These are phyloP conservation scores for Mucor saturninus DNA, from an alignment of 371 early-diverging fungal genomes.

Conservation along the genomic window DNA sequence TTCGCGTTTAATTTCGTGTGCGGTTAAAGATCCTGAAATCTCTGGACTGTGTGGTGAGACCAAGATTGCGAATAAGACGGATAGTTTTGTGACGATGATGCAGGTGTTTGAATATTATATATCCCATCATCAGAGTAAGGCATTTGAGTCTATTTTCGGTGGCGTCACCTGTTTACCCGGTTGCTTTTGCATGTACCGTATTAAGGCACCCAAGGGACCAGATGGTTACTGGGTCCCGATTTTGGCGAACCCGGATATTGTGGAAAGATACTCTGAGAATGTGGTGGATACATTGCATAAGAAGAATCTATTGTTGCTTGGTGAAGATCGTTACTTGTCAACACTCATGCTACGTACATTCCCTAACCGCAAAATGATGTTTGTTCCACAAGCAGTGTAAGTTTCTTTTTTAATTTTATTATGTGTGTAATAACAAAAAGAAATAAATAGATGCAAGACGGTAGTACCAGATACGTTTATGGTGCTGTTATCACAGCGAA, in stretches of 20 bases:
- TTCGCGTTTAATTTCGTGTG: slow-evolving; percentile 68
- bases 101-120: slow-evolving; percentile 83
- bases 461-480: slow-evolving; percentile 82
- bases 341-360: slow-evolving; percentile 93
- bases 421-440: too few species aligned
- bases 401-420: slow-evolving; percentile 3
- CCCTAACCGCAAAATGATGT: slow-evolving; percentile 89
- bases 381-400: slow-evolving; percentile 83
- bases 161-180: slow-evolving; percentile 97
- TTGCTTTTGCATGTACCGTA: slow-evolving; percentile 94
- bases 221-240: slow-evolving; percentile 75
- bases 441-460: slow-evolving; percentile 70
- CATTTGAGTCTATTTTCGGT: slow-evolving; percentile 96
- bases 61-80: slow-evolving; percentile 84
- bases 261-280: slow-evolving; percentile 89
- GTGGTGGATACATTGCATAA: slow-evolving; percentile 93
- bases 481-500: slow-evolving; percentile 82
- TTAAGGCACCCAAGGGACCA: slow-evolving; percentile 81
- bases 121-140: slow-evolving; percentile 91
- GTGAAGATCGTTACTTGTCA: slow-evolving; percentile 95
- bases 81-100: slow-evolving; percentile 91
- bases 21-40: slow-evolving; percentile 73
- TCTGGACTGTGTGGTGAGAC: slow-evolving; percentile 90
- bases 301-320: slow-evolving; percentile 92
- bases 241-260: slow-evolving; percentile 85